Percentiles rank a stretch among this genome's conserved stretches.
Conservation (phyloP, 306 rosid genomes). For the Quercus aquifolioides region DNA sequence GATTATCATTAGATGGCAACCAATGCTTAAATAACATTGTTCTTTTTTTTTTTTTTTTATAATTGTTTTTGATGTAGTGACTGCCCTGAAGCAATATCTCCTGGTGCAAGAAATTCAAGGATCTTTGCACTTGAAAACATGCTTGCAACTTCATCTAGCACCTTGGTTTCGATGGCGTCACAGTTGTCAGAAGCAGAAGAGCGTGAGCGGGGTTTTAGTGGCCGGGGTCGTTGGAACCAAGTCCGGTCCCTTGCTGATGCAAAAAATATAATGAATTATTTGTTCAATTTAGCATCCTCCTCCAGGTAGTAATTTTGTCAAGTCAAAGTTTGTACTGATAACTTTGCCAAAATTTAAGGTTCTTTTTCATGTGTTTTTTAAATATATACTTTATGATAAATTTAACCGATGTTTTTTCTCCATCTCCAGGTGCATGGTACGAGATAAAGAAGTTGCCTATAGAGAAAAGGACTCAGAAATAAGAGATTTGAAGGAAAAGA, state of each 20-base stretch:
- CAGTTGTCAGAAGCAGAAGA: conserved; percentile 97
- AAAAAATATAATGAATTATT: conserved; percentile 81
- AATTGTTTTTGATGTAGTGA: conserved; percentile 36
- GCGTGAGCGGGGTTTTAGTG: conserved; percentile 77
- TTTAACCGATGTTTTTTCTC: not conserved
- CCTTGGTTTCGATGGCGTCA: conserved; percentile 88
- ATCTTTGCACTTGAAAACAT: conserved; percentile 87
- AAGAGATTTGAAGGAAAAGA: conserved; percentile 75
- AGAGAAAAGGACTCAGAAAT: conserved; percentile 74
- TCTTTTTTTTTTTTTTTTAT: not conserved
- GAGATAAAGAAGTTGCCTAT: conserved; percentile 64
- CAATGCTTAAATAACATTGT: conserved; percentile 1
- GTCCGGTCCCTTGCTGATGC: conserved; percentile 89
- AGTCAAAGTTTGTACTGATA: conserved; percentile 7
- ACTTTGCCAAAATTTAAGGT: not conserved
- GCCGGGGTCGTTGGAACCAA: conserved; percentile 97
- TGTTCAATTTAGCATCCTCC: conserved; percentile 84
- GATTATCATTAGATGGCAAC: conserved; percentile 4
- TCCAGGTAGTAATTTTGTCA: conserved; percentile 55
- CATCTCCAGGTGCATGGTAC: conserved; percentile 51
- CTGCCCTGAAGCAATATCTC: conserved; percentile 62
- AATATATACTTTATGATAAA: not conserved
- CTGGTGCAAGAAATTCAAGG: conserved; percentile 92
- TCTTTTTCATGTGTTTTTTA: not conserved
- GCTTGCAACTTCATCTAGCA: conserved; percentile 78